A percentile compares a stretch with the other conserved stretches of the same genome.
Conservation (phyloP, 2,329 filamentous ascomycete genomes). For the Chaetomiaceae sp. region DNA sequence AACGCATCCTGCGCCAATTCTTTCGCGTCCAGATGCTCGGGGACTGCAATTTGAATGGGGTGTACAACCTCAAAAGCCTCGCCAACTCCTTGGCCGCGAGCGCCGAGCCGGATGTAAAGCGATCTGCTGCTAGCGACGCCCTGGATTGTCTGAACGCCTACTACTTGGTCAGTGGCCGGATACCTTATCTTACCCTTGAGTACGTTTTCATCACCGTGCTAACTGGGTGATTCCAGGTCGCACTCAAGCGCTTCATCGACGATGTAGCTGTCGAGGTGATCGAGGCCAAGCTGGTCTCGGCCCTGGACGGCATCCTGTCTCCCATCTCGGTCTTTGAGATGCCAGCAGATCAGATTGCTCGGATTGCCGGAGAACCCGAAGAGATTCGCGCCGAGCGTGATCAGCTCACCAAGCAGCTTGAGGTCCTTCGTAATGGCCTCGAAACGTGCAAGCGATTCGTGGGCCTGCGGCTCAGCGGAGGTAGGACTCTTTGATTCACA, state of each 20-base stretch:
- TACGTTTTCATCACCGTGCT: no score
- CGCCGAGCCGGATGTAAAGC: slow-evolving; percentile 27
- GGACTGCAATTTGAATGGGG: background rate
- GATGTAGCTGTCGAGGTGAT: slow-evolving; percentile 40
- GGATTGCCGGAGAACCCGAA: slow-evolving; percentile 40
- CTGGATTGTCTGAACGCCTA: slow-evolving; percentile 35
- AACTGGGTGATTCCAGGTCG: slow-evolving; percentile 33
- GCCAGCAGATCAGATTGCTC: slow-evolving; percentile 32
- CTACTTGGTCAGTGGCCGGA: slow-evolving; percentile 30
- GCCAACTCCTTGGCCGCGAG: background rate
- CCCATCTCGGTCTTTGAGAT: slow-evolving; percentile 37
- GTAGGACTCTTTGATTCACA: slow-evolving; percentile 8
- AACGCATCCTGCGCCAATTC: background rate
- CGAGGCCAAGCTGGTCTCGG: slow-evolving; percentile 37
- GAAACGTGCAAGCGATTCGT: slow-evolving; percentile 37
- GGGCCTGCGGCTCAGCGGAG: slow-evolving; percentile 12
- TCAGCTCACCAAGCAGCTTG: slow-evolving; percentile 35
- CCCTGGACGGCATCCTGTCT: slow-evolving; percentile 37
- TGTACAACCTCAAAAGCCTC: slow-evolving; percentile 8
- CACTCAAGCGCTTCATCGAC: slow-evolving; percentile 41
- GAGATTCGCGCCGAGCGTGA: slow-evolving; percentile 34
- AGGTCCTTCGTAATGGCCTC: slow-evolving; percentile 35
- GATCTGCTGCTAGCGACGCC: slow-evolving; percentile 31
- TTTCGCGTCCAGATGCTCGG: background rate
- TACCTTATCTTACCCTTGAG: no score